Evolutionary conservation across 2,329 filamentous ascomycete genomes (phyloP), one percentile per base, ranked within the genome.

Genomic region (Pseudodiploospora longispora): DNA sequence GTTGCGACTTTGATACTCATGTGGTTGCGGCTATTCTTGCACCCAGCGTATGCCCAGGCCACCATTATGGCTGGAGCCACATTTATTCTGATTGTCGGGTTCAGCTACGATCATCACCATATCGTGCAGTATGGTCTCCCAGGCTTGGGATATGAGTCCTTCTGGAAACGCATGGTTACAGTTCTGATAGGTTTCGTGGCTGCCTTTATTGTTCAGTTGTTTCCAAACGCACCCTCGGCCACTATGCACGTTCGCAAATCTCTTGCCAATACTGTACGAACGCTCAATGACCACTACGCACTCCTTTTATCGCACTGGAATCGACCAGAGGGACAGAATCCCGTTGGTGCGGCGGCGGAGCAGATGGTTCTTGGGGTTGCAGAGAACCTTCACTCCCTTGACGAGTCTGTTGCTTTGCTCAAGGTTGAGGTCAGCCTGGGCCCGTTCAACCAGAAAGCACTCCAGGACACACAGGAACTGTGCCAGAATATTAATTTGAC

Each of bases 221-320:
- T 74, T 40, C 71, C 71, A 0, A 60, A 58, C 1, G 70, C 71
- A 0, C 70, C 71, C 0, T 74, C 71, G 0, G 70, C 69, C 0
- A 66, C 69, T 0, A 59, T 56, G 0, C 68, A 73, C 43, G 59
- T 71, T 34, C 62, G 64, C 50, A 69, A 68, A 34, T 64, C 67
- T 0, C 63, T 75, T 0, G 69, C 72, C 1, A 65, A 68, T 35
- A 56, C 61, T 0, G 54, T 75, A 2, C 62, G 66, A 7, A 61
- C 63, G 0, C 47, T 75, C 1, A 67, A 67, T 0, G 68, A 73
- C 45, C 71, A 74, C 49, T 75, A 75, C 43, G 70, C 72, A 0
- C 59, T 75, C 1, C 50, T 74, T 0, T 50, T 75, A 1, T 72
- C 71, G 0, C 63, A 67, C 45, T 71, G 69, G 67, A 60, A 58